Percentiles rank a stretch among this genome's conserved stretches.
Conservation (phyloP, 2,329 filamentous ascomycete species). For the Ustulina deusta region DNA sequence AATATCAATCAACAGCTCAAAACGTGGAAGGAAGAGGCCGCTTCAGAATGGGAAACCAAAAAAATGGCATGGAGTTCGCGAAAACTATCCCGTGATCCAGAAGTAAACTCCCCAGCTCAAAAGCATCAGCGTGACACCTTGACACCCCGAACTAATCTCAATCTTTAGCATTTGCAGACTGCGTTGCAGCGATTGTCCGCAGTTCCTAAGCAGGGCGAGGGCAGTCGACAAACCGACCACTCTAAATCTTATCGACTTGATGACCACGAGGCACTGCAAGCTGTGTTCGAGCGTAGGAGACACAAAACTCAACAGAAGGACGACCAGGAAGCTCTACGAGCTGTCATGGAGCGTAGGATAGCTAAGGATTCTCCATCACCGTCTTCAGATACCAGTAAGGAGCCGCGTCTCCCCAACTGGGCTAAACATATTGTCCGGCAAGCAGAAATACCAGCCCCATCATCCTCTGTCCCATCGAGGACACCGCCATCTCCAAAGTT, state of each 20-base stretch:
- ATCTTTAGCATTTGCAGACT: slow-evolving; percentile 41
- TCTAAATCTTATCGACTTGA: slow-evolving; percentile 46
- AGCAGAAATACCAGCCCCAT: slow-evolving; percentile 39
- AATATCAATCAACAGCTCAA: slow-evolving; percentile 28
- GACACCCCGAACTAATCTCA: slow-evolving; percentile 38
- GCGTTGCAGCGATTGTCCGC: slow-evolving; percentile 39
- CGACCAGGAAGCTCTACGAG: slow-evolving; percentile 38
- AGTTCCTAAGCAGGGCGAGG: slow-evolving; percentile 24
- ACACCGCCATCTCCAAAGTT: slow-evolving; percentile 22
- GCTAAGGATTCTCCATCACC: slow-evolving; percentile 37
- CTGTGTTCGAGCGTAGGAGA: slow-evolving; percentile 38
- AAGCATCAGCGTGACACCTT: slow-evolving; percentile 17
- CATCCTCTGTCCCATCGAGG: slow-evolving; percentile 28
- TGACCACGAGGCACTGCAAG: slow-evolving; percentile 42
- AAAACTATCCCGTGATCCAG: slow-evolving; percentile 33
- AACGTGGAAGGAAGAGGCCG: slow-evolving; percentile 28
- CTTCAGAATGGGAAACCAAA: slow-evolving; percentile 37
- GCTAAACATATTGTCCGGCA: slow-evolving; percentile 44
- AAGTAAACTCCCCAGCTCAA: slow-evolving; percentile 43
- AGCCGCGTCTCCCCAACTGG: slow-evolving; percentile 47
- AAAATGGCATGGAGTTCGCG: slow-evolving; percentile 23
- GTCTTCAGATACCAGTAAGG: slow-evolving; percentile 30
- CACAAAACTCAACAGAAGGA: slow-evolving; percentile 34
- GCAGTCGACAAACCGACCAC: slow-evolving; percentile 18
- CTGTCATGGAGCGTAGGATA: slow-evolving; percentile 42